Evolutionary conservation across 306 rosid species (phyloP).

Genomic region (Urtica urens): DNA sequence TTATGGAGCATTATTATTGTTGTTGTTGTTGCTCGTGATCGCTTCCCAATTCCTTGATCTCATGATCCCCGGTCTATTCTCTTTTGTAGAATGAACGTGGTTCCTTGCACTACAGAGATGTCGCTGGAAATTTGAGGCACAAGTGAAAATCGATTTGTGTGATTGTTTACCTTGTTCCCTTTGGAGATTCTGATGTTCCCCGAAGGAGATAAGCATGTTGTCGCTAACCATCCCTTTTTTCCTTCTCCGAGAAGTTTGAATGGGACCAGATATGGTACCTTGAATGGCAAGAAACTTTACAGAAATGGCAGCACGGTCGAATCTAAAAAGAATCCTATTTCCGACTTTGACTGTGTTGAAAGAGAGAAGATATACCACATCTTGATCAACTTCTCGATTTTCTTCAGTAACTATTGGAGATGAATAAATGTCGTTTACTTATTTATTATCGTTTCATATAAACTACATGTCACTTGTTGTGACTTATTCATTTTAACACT

Average conservation of each 20-base stretch:
- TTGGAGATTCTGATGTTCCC: slow-evolving; percentile 89
- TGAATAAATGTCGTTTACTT: too few relatives aligned
- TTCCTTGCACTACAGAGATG: slow-evolving; percentile 88
- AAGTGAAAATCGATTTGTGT: background rate
- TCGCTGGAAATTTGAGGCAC: slow-evolving; percentile 38
- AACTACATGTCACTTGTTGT: too few relatives aligned
- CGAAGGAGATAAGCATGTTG: slow-evolving; percentile 71
- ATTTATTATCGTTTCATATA: too few relatives aligned
- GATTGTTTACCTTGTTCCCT: slow-evolving; percentile 77
- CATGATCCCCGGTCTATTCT: slow-evolving; percentile 65
- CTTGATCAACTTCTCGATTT: too few relatives aligned
- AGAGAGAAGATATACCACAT: background rate
- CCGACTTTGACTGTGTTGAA: slow-evolving; percentile 51
- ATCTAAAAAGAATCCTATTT: slow-evolving; percentile 71
- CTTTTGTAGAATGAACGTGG: slow-evolving; percentile 91
- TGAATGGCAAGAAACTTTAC: slow-evolving; percentile 75
- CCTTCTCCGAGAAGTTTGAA: slow-evolving; percentile 90
- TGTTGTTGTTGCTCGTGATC: slow-evolving; percentile 67
- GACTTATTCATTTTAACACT: too few relatives aligned
- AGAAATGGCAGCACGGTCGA: slow-evolving; percentile 87
- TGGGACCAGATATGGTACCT: slow-evolving; percentile 98
- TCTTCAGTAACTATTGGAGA: too few relatives aligned
- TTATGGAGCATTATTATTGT: slow-evolving; percentile 65
- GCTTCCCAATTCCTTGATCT: slow-evolving; percentile 85
- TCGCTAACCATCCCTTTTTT: slow-evolving; percentile 96